Evolutionary conservation across 192 early-diverging fungal genomes (phyloP).

Genomic region (Podila horticola): DNA sequence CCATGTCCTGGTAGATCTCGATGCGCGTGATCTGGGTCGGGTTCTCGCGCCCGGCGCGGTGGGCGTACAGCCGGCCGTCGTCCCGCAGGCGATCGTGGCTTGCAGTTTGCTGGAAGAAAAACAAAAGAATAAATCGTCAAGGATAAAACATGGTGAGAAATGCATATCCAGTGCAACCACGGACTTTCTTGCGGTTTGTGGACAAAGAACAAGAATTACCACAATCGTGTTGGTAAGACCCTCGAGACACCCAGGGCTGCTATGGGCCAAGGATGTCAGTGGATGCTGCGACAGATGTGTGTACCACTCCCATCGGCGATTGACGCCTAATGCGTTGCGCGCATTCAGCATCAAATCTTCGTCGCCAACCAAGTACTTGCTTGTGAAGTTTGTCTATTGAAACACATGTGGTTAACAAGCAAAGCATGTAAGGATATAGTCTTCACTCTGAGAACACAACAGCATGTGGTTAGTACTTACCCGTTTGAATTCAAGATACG

Average conservation of each 20-base stretch:
- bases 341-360: slow-evolving; percentile 12
- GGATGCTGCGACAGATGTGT: slow-evolving; percentile 27
- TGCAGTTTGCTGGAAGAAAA: slow-evolving; percentile 18
- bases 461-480: neutral
- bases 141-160: neutral
- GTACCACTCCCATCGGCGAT: slow-evolving; percentile 35
- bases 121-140: neutral
- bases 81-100: slow-evolving; percentile 37
- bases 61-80: slow-evolving; percentile 32
- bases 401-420: too few species aligned
- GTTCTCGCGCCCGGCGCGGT: slow-evolving; percentile 28
- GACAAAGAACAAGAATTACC: neutral
- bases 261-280: slow-evolving; percentile 33
- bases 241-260: slow-evolving; percentile 8
- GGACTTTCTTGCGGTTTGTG: too few species aligned
- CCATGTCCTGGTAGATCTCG: slow-evolving; percentile 28
- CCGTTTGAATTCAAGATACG: slow-evolving; percentile 8
- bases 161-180: neutral
- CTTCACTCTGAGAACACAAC: neutral
- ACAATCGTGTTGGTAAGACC: slow-evolving; percentile 17
- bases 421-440: too few species aligned
- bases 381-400: slow-evolving; percentile 14
- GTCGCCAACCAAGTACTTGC: slow-evolving; percentile 33
- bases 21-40: slow-evolving; percentile 15
- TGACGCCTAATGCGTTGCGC: slow-evolving; percentile 28